These are phyloP conservation scores for Cladosporium sp. DNA, from an alignment of 2,329 filamentous ascomycete genomes.

Conservation along the genomic window DNA sequence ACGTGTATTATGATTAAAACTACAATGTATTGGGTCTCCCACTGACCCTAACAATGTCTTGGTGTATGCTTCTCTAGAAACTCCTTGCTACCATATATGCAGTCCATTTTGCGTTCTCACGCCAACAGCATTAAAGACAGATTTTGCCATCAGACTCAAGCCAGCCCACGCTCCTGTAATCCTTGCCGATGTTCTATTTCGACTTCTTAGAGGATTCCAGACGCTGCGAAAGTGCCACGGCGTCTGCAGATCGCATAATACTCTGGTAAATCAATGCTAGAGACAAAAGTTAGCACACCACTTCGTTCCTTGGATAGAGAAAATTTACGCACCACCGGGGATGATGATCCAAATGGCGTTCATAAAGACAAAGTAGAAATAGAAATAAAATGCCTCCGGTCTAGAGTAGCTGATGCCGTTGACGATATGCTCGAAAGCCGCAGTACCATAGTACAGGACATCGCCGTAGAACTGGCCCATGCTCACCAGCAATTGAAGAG, in stretches of 20 bases:
- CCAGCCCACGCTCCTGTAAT: too few relatives aligned
- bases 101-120: too few relatives aligned
- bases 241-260: conserved; percentile 18
- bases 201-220: conserved; percentile 22
- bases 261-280: conserved; percentile 26
- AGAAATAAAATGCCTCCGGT: conserved; percentile 59
- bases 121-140: too few relatives aligned
- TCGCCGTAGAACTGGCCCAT: conserved; percentile 61
- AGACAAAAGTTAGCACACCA: conserved; percentile 11
- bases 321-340: conserved; percentile 44
- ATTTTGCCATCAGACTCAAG: too few relatives aligned
- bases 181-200: background rate
- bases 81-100: too few relatives aligned
- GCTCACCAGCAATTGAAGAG: conserved; percentile 55
- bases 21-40: too few relatives aligned
- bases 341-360: conserved; percentile 62
- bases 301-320: background rate
- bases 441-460: conserved; percentile 58
- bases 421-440: conserved; percentile 54
- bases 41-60: too few relatives aligned
- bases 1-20: too few relatives aligned
- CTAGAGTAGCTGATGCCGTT: conserved; percentile 51
- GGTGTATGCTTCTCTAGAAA: too few relatives aligned
- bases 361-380: conserved; percentile 61
- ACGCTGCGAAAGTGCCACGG: conserved; percentile 18